Evolutionary conservation across 1,284 basidiomycete genomes (phyloP).

Genomic region (Ustilago cynodontis): DNA sequence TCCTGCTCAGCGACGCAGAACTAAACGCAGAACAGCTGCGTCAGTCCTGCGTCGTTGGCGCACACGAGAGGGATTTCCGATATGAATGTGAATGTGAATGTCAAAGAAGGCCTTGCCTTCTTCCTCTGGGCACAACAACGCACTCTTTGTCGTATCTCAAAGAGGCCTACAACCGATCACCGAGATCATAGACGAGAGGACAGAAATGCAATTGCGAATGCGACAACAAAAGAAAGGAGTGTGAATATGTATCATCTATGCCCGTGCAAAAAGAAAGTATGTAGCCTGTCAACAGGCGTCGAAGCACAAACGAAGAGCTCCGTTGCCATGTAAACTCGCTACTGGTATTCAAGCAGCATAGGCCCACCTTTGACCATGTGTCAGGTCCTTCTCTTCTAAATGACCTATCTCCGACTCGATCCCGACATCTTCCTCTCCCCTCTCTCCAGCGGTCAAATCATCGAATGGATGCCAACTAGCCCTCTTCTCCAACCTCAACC

Average conservation of each 20-base stretch:
- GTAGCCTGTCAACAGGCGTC: not conserved
- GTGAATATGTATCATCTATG: constrained; percentile 5
- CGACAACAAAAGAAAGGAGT: constrained; percentile 10
- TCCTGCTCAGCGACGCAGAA: too few species aligned
- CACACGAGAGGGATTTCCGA: too few species aligned
- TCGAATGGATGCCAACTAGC: constrained; percentile 65
- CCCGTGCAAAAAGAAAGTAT: not conserved
- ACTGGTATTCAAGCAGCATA: constrained; percentile 45
- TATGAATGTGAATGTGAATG: not conserved
- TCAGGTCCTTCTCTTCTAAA: constrained; percentile 61
- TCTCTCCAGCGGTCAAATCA: constrained; percentile 64
- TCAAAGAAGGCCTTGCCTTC: not conserved
- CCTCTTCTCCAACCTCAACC: constrained; percentile 31
- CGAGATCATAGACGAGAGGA: too few species aligned
- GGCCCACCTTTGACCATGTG: constrained; percentile 60
- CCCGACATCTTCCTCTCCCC: constrained; percentile 68
- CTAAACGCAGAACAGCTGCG: too few species aligned
- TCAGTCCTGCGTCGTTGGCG: too few species aligned
- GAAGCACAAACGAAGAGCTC: not conserved
- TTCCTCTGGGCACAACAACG: not conserved
- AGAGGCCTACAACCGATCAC: not conserved
- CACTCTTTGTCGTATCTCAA: not conserved
- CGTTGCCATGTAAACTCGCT: not conserved
- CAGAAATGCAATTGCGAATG: constrained; percentile 7
- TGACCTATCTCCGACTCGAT: constrained; percentile 66